Percentiles rank a stretch among this genome's conserved stretches.
Evolutionary conservation across 2,329 filamentous ascomycete species (phyloP).

Genomic region (Lecanicillium sp.): DNA sequence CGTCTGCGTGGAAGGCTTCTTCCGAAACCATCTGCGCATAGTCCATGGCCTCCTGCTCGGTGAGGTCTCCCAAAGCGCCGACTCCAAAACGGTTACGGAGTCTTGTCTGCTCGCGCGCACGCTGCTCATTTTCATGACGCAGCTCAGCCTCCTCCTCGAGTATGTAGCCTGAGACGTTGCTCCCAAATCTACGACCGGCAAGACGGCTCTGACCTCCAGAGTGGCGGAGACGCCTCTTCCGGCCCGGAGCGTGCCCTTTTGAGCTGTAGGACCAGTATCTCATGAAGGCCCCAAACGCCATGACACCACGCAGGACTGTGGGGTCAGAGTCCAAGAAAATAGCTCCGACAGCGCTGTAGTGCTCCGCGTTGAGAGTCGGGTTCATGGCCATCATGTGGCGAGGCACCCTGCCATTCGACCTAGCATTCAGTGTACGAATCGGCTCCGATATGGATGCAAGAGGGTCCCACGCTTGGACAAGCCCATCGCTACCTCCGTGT

Average conservation of each 20-base stretch:
- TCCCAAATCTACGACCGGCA: slow-evolving; percentile 48
- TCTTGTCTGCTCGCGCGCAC: slow-evolving; percentile 59
- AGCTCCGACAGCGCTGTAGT: slow-evolving; percentile 74
- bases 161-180: slow-evolving; percentile 73
- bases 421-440: slow-evolving; percentile 78
- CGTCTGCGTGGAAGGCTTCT: slow-evolving; percentile 41
- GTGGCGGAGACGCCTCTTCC: slow-evolving; percentile 71
- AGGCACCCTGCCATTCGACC: slow-evolving; percentile 73
- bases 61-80: slow-evolving; percentile 57
- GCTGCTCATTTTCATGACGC: slow-evolving; percentile 60
- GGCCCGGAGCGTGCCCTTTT: slow-evolving; percentile 64
- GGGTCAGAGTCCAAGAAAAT: slow-evolving; percentile 84
- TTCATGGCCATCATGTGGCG: slow-evolving; percentile 55
- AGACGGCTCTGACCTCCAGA: slow-evolving; percentile 49
- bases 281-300: slow-evolving; percentile 79
- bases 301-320: slow-evolving; percentile 74
- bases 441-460: slow-evolving; percentile 72
- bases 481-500: slow-evolving; percentile 87
- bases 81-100: slow-evolving; percentile 78
- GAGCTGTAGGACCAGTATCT: slow-evolving; percentile 94
- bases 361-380: slow-evolving; percentile 57
- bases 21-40: slow-evolving; percentile 62
- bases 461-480: slow-evolving; percentile 97
- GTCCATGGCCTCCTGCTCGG: slow-evolving; percentile 55
- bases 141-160: slow-evolving; percentile 78